These are phyloP conservation scores for Logfia minima DNA, from an alignment of 129 eudicot genomes.

Conservation along the genomic window DNA sequence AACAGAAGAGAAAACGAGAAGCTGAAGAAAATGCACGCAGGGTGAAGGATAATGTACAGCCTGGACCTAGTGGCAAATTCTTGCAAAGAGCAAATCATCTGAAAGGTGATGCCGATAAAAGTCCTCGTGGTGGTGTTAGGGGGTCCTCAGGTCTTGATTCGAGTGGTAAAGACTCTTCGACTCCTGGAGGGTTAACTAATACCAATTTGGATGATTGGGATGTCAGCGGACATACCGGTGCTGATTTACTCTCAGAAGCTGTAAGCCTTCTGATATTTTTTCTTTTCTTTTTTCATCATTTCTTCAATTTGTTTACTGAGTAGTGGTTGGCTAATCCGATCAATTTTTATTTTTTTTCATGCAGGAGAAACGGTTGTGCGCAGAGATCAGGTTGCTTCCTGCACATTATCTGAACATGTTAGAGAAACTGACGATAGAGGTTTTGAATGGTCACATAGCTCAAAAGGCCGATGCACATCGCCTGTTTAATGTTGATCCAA, in stretches of 20 bases:
- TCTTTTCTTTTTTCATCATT: background rate
- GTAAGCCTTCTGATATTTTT: slow-evolving; percentile 45
- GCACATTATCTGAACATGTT: slow-evolving; percentile 79
- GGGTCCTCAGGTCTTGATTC: slow-evolving; percentile 26
- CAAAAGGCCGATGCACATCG: slow-evolving; percentile 81
- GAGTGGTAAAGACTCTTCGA: slow-evolving; percentile 40
- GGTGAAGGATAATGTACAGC: slow-evolving; percentile 53
- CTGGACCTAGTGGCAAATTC: slow-evolving; percentile 76
- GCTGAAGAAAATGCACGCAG: slow-evolving; percentile 64
- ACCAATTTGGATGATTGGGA: slow-evolving; percentile 69
- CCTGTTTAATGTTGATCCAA: slow-evolving; percentile 76
- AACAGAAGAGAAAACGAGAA: slow-evolving; percentile 78
- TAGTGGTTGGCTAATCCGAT: background rate
- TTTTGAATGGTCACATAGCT: slow-evolving; percentile 60
- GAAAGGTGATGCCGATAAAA: slow-evolving; percentile 53
- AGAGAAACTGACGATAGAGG: slow-evolving; percentile 73
- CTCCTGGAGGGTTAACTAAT: slow-evolving; percentile 36
- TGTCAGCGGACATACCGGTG: slow-evolving; percentile 70
- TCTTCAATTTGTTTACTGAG: background rate
- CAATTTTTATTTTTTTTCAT: background rate
- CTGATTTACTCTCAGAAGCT: slow-evolving; percentile 77
- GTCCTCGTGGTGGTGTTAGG: slow-evolving; percentile 36
- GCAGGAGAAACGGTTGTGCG: slow-evolving; percentile 86
- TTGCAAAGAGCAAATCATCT: slow-evolving; percentile 71
- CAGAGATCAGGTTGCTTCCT: slow-evolving; percentile 78